Conservation (phyloP, 2,329 filamentous ascomycete species). For the Eutypella sp. region DNA sequence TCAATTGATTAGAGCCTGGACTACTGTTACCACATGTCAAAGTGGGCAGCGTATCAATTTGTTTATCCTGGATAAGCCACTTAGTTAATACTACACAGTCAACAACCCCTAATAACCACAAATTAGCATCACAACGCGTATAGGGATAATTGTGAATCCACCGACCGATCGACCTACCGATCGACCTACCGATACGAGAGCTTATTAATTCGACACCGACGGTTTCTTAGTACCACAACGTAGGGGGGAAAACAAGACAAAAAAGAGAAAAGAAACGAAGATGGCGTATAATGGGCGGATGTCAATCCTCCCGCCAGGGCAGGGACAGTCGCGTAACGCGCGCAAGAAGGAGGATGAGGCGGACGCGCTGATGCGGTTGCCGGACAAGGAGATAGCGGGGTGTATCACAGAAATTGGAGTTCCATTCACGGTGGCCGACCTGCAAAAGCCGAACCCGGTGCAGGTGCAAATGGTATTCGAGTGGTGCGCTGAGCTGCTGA, state of each 20-base stretch:
- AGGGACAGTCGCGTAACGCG: constrained; percentile 43
- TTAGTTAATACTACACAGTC: background rate
- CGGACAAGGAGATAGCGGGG: constrained; percentile 79
- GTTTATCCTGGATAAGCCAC: background rate
- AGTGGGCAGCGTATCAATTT: background rate
- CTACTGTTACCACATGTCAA: background rate
- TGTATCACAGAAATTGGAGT: constrained; percentile 98
- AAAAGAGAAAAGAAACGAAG: constrained; percentile 11
- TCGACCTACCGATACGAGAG: too few species aligned
- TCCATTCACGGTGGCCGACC: constrained; percentile 76
- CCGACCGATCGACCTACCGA: too few species aligned
- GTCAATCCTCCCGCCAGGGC: constrained; percentile 53
- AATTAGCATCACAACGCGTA: too few species aligned
- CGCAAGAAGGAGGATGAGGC: constrained; percentile 56
- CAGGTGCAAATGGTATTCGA: constrained; percentile 98
- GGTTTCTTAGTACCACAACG: too few species aligned
- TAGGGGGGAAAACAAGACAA: background rate
- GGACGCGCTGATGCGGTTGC: constrained; percentile 55
- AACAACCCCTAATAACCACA: too few species aligned
- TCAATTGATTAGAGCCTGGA: too few species aligned
- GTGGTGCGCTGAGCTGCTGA: constrained; percentile 90
- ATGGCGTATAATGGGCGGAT: constrained; percentile 58
- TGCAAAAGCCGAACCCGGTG: constrained; percentile 88
- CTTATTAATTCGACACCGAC: background rate
- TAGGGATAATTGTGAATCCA: too few species aligned